Base-by-base conservation (phyloP, 2,329 filamentous ascomycete species). In the Setomelanomma holmii region DNA sequence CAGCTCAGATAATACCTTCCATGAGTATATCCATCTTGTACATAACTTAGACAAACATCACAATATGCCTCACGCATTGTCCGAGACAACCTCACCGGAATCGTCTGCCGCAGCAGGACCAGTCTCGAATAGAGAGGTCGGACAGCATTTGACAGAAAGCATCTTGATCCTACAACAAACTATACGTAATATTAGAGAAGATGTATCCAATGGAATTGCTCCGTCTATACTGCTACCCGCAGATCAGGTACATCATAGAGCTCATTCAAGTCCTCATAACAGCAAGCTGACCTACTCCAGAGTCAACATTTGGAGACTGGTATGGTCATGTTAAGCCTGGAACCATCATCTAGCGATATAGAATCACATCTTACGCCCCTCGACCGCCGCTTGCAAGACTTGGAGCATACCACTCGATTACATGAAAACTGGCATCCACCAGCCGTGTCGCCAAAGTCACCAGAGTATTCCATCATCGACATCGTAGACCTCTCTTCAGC, bases 401-500 rank as follows among this genome's bases (percentile, higher is more conserved):
- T 60, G 14, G 40, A 55, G 50, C 27, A 40, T 19, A n/a, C 41
- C 39, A 45, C 53, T 48, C 11, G 50, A 42, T 8, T n/a, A 43
- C 45, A 45, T 12, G 49, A 35, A 4, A 46, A 45, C 10, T 63
- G 60, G 60, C 39, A 39, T 16, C 45, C 43, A 19, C 42, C 53
- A 23, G n/a, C 35, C 21, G 6, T 16, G 12, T n/a, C 45, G 16
- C n/a, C 21, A 8, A 36, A 46, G 11, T 22, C 39, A 19, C 34
- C 45, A 16, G 20, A 36, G 17, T 39, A 51, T 16, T 17, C 41
- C 6, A 43, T 58, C 22, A 48, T 61, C 27, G 60, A 63, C 24
- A 36, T 63, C 3, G 4, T 24, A 20, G 58, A 63, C 20, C 45
- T 63, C 1, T 46, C 43, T 6, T 50, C 43, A 11, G 58, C 60